phyloP scores from a whole-genome alignment of 1,139 yeast genomes.

The Candida sp. region DNA sequence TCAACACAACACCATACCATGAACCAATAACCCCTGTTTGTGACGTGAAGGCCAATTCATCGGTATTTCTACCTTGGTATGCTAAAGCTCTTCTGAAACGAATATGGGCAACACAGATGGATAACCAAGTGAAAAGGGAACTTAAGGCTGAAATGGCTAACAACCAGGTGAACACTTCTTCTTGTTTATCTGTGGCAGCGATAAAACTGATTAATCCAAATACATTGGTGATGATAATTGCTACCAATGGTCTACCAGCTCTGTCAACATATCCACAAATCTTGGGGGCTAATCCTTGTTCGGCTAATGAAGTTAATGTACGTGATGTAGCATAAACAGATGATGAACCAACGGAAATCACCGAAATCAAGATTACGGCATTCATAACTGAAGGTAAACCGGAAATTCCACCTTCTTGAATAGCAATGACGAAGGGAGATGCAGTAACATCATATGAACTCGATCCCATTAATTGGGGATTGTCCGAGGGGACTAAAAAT shows the following conservation, averaged over 20 bases:
- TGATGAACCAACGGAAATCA: conserved; percentile 47
- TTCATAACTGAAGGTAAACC: conserved; percentile 55
- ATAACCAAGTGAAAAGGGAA: conserved; percentile 39
- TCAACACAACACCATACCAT: conserved; percentile 43
- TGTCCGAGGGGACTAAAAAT: conserved; percentile 34
- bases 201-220: conserved; percentile 34
- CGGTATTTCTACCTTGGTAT: conserved; percentile 37
- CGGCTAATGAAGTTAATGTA: conserved; percentile 28
- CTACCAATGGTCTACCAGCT: conserved; percentile 30
- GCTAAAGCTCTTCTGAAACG: conserved; percentile 33
- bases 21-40: conserved; percentile 59
- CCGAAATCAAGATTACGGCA: conserved; percentile 47
- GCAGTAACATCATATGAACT: conserved; percentile 17
- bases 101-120: conserved; percentile 34
- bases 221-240: conserved; percentile 23
- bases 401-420: conserved; percentile 47
- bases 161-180: conserved; percentile 33
- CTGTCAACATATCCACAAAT: conserved; percentile 29
- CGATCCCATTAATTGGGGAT: conserved; percentile 29
- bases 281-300: conserved; percentile 30
- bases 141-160: conserved; percentile 37
- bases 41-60: conserved; percentile 51
- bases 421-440: conserved; percentile 52
- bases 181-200: conserved; percentile 31
- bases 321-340: conserved; percentile 32